A percentile compares a stretch with the other conserved stretches of the same genome.
phyloP scores from a whole-genome alignment of 768 basidiomycete species.

The Podaxis carcinomalis region DNA sequence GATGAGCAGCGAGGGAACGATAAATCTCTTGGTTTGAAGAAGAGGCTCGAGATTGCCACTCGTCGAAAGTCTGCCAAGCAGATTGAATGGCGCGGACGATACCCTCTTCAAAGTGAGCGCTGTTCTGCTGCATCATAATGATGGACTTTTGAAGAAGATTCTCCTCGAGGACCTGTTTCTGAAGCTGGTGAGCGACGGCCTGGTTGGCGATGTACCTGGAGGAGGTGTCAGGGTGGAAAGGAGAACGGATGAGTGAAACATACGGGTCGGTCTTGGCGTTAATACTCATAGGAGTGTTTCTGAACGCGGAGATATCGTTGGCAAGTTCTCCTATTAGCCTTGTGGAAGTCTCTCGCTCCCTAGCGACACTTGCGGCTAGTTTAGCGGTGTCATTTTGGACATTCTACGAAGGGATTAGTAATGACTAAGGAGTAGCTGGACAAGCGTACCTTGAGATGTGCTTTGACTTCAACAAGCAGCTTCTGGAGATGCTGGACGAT shows the following conservation, averaged over 20 bases:
- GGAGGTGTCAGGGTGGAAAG: neutral
- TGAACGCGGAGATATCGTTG: constrained; percentile 82
- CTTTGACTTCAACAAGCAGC: constrained; percentile 92
- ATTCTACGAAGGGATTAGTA: constrained; percentile 41
- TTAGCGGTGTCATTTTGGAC: constrained; percentile 96
- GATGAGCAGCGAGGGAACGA: constrained; percentile 61
- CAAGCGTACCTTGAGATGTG: constrained; percentile 80
- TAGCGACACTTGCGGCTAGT: constrained; percentile 85
- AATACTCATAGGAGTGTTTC: constrained; percentile 90
- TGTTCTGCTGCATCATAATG: constrained; percentile 97
- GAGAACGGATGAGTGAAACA: constrained; percentile 26
- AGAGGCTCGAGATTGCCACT: constrained; percentile 85
- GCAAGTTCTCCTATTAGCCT: constrained; percentile 85
- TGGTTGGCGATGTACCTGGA: constrained; percentile 63
- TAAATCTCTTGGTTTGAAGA: constrained; percentile 71
- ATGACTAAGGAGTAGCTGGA: neutral
- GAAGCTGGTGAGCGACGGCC: constrained; percentile 73
- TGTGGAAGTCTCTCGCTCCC: constrained; percentile 86
- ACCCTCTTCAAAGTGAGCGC: constrained; percentile 94
- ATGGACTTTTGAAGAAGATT: constrained; percentile 97
- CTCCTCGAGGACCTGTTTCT: constrained; percentile 94
- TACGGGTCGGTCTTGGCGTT: constrained; percentile 80
- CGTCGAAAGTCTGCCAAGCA: constrained; percentile 96
- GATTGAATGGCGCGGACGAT: constrained; percentile 94
- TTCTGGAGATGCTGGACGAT: constrained; percentile 98